Evolutionary conservation across 2,329 filamentous ascomycete species (phyloP).

Genomic region (Penicillium palitans): DNA sequence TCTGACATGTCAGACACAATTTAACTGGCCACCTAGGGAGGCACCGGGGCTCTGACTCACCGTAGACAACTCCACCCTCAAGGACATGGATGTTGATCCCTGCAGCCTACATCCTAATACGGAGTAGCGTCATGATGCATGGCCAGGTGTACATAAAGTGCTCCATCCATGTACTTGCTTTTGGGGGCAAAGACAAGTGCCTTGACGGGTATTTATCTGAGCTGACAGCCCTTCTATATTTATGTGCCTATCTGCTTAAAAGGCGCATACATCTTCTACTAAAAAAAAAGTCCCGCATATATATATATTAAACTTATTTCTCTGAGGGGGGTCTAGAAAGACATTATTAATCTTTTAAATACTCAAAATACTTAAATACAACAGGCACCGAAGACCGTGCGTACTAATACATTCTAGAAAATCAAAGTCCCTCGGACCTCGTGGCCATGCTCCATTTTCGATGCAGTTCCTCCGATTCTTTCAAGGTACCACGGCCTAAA

Average conservation of each 20-base stretch:
- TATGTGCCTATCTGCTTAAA: constrained; percentile 10
- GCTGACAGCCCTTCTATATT: neutral
- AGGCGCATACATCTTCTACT: constrained; percentile 15
- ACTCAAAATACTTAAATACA: neutral
- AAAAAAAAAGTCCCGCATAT: neutral
- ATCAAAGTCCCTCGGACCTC: constrained; percentile 2
- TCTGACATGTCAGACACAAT: constrained; percentile 7
- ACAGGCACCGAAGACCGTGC: neutral
- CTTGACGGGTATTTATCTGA: neutral
- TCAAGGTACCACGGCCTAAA: neutral
- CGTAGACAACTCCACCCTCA: neutral
- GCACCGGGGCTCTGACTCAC: constrained; percentile 21
- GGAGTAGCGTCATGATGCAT: constrained; percentile 25
- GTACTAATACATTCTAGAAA: neutral
- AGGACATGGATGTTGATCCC: constrained; percentile 13
- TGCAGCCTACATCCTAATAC: constrained; percentile 17
- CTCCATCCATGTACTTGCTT: neutral
- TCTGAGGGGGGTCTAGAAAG: neutral
- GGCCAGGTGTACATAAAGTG: neutral
- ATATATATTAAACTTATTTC: neutral
- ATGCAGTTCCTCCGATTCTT: neutral
- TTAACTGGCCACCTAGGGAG: constrained; percentile 3
- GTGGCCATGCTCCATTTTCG: neutral
- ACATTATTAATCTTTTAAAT: constrained; percentile 1
- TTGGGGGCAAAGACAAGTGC: neutral